These are phyloP conservation scores for Rhodotorula sphaerocarpa DNA, from an alignment of 768 basidiomycete genomes.

Conservation along the genomic window DNA sequence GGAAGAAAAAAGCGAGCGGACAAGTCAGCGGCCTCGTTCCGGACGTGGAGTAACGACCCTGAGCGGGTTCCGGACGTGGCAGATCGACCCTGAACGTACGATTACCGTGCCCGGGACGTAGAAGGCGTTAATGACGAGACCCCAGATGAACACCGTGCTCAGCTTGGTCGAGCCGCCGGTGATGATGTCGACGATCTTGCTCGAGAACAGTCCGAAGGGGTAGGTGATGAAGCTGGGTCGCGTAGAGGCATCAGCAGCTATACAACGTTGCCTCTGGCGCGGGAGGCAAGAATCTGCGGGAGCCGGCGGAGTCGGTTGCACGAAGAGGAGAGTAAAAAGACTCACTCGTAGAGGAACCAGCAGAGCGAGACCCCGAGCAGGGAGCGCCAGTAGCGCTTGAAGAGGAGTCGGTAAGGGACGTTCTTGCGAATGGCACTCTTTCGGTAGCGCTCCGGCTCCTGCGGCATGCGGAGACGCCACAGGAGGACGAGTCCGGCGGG, in stretches of 20 bases:
- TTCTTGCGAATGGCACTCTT: conserved; percentile 1
- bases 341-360: conserved; percentile 51
- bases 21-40: too few species aligned
- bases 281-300: neutral
- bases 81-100: conserved; percentile 40
- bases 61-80: conserved; percentile 66
- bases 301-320: conserved; percentile 36
- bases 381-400: conserved; percentile 64
- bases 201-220: neutral
- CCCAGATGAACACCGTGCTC: conserved; percentile 41
- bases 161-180: conserved; percentile 22
- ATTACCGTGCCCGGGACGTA: conserved; percentile 31
- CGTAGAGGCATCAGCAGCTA: too few species aligned
- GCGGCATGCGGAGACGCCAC: conserved; percentile 10
- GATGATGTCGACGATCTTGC: conserved; percentile 22
- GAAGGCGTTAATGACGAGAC: conserved; percentile 48
- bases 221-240: conserved; percentile 36
- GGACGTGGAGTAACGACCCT: too few species aligned
- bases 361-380: conserved; percentile 53
- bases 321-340: conserved; percentile 42
- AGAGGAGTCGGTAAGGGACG: conserved; percentile 48
- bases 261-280: too few species aligned
- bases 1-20: too few species aligned
- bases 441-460: conserved; percentile 10
- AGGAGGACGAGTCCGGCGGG: conserved; percentile 10